Base-by-base conservation (phyloP, 345 rosid genomes). In the Geranium brycei region DNA sequence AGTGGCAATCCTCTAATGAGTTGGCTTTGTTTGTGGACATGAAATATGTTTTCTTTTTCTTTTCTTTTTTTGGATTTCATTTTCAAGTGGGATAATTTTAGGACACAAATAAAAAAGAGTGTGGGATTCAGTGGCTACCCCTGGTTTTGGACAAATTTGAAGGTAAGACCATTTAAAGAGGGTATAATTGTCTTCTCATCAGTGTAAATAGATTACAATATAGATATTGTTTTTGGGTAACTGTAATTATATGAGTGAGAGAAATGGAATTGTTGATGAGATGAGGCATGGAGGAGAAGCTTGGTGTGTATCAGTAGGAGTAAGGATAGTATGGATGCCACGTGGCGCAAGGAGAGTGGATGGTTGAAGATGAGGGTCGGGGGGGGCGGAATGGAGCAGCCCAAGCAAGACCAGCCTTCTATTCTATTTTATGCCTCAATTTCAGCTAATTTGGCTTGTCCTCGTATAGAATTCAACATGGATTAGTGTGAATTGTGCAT, bases 271-370 rank as follows among this genome's bases (percentile, higher is more conserved):
- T 69, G 79, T 71, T 66, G 87, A 87, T 67, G 83, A 71, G 82
- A 79, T 78, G 85, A 80, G 62, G 77, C 77, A 77, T 59, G 17
- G 12, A 28, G 91, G 84, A 71, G 82, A 76, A 76, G 73, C 81
- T 76, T 81, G 95, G 95, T 74, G 79, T 78, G 70, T 38, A 62
- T 70, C 73, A 61, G 66, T 62, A 66, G 57, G 17, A 32, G 69
- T 77, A 64, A 68, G 91, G 96, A 87, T 88, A 87, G 79, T 62
- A 65, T 67, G 38, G 16, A 3, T 65, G 74, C 61, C 86, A 88
- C 86, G 81, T 88, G 95, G 85, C 71, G 5, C 0, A 6, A 7
- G 0, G 13, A 0, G 47, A 63, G 58, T 82, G 95, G 87, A 16
- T 47, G 41, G 0, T 56, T 80, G 62, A 62, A 62, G 98, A 88